Conservation (phyloP, 306 rosid genomes). For the Hippophae gyantsensis region DNA sequence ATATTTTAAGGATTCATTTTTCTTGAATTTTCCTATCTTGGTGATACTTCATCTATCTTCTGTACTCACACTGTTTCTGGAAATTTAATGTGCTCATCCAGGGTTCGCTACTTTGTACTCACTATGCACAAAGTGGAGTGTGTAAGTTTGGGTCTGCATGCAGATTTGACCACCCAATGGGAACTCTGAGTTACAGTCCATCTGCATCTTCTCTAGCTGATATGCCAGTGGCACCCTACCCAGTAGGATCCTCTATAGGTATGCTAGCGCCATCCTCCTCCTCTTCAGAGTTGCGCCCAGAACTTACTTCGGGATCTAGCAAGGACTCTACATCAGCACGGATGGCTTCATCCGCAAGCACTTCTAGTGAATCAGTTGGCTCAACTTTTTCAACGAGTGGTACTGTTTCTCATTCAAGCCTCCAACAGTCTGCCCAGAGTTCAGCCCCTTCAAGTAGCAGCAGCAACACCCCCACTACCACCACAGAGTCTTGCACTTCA, state of each 20-base stretch:
- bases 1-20: no score
- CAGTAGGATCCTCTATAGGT: slow-evolving; percentile 77
- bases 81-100: slow-evolving; percentile 34
- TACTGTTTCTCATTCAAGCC: slow-evolving; percentile 40
- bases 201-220: slow-evolving; percentile 87
- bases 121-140: slow-evolving; percentile 76
- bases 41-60: no score
- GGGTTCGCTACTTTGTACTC: slow-evolving; percentile 90
- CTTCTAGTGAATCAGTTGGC: slow-evolving; percentile 64
- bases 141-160: slow-evolving; percentile 89
- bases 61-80: slow-evolving; percentile 1
- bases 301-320: slow-evolving; percentile 49
- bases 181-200: slow-evolving; percentile 81
- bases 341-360: slow-evolving; percentile 77
- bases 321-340: slow-evolving; percentile 65
- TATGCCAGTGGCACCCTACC: slow-evolving; percentile 91
- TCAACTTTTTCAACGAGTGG: slow-evolving; percentile 52
- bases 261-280: slow-evolving; percentile 83
- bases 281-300: slow-evolving; percentile 85
- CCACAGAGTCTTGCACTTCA: slow-evolving; percentile 49
- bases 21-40: no score
- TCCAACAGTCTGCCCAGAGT: slow-evolving; percentile 53
- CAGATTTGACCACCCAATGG: slow-evolving; percentile 87
- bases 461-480: slow-evolving; percentile 18
- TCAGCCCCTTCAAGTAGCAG: slow-evolving; percentile 47